Evolutionary conservation across 257 asterid genomes (phyloP), one percentile per base, ranked within the genome.

Genomic region (Fraxinus americana): DNA sequence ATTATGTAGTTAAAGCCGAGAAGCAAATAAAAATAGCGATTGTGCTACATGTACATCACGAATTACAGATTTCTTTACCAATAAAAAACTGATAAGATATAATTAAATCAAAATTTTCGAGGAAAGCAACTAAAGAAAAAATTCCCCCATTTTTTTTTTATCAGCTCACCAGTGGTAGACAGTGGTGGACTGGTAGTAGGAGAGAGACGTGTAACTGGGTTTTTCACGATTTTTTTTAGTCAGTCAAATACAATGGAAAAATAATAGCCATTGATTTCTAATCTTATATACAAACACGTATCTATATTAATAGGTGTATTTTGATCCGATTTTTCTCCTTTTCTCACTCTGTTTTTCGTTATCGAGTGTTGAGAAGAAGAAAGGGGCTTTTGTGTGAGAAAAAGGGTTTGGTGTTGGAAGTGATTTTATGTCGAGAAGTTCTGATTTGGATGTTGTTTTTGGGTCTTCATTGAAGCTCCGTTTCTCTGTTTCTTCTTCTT

Each of bases 211-310:
- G 38, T 68, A 70, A 77, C 79, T 79, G 50, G 61, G 72, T 61
- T 75, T 72, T n/a, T 50, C 2, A 23, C 85, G 70, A 80, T 83
- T 77, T 41, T 41, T 61, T 8, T 3, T 50, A 23, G 14, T 23
- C 30, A n/a, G 67, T 61, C 16, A 61, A 61, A 61, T 9, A 1
- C 68, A 6, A 21, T 9, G 7, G 34, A 43, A 45, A 72, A 80
- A 77, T 85, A 77, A 63, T 65, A 86, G 67, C 97, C 98, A 87
- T 88, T 82, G 89, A 87, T 82, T 77, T 63, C 90, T 89, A 73
- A 93, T 90, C 96, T 61, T 61, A 14, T 61, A 9, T 23, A 61
- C 32, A 1, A 11, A 2, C 3, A 1, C 48, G 7, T 61, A 3
- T 67, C 25, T 34, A 78, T 80, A 82, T 81, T 73, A 69, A 72